Base-by-base conservation (phyloP, 2,329 filamentous ascomycete species). In the Penicillium decumbens region DNA sequence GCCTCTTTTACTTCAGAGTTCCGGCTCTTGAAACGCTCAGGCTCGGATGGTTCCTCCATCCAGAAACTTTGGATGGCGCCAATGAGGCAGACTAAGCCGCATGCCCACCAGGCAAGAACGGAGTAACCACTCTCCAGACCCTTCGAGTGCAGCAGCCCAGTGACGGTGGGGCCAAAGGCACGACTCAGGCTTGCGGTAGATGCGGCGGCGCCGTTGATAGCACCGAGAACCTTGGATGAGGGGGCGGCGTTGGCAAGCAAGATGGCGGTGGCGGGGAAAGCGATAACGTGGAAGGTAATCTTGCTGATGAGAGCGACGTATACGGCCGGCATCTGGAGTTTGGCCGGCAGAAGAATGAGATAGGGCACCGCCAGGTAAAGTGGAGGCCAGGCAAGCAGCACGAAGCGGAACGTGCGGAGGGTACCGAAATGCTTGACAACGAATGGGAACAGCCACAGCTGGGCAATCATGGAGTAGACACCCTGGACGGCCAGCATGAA, bases 61-160 rank as follows among this genome's bases (percentile, higher is more conserved):
- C 82, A 83, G 51, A 89, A 77, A 68, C 87, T 88, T 62, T 93
- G 76, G 43, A 87, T 72, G 1, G 86, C 88, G 40, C 91, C 93
- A 12, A 83, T 69, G 9, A 89, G 72, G 29, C 89, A 88, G 28
- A 96, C 82, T 3, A 87, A 62, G 7, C 87, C 89, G 57, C 86
- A 91, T 54, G 84, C 84, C 93, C 93, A 98, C 92, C 93, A 98
- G 0, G 90, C 87, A 29, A 96, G 77, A 18, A 90, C 90, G 4
- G 90, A 92, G 66, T 89, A 92, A 30, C 91, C 90, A 6, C 84
- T 79, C 57, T 83, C 79, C 30, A 95, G 79, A 43, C 93, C 93
- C 45, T 85, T 76, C 4, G 89, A 82, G 70, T 95, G 95, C 23
- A 97, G 78, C 25, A 90, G 75, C 1, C 93, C 93, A 3, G 91